These are phyloP conservation scores for Biscogniauxia sp. DNA, from an alignment of 2,329 filamentous ascomycete genomes.

Conservation along the genomic window DNA sequence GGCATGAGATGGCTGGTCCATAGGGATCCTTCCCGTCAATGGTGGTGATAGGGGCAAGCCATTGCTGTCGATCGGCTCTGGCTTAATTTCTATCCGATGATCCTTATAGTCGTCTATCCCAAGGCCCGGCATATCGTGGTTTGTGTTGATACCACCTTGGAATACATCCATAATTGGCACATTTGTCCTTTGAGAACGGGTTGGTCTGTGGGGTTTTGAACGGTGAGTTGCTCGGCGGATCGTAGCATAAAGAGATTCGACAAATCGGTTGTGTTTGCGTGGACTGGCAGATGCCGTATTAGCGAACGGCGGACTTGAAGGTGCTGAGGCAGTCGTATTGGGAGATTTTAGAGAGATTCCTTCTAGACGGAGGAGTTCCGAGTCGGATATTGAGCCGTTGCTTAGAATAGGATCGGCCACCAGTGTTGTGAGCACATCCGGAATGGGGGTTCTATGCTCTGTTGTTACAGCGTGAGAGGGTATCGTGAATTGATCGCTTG, in stretches of 20 bases:
- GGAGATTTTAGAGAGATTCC: slow-evolving; percentile 44
- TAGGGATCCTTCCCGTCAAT: slow-evolving; percentile 27
- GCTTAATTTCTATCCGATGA: slow-evolving; percentile 13
- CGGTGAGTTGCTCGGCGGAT: slow-evolving; percentile 26
- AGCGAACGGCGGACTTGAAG: slow-evolving; percentile 25
- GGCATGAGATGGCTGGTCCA: slow-evolving; percentile 12
- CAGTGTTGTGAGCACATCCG: slow-evolving; percentile 16
- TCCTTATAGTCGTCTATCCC: slow-evolving; percentile 12
- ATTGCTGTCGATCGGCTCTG: slow-evolving; percentile 22
- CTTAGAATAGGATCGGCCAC: slow-evolving; percentile 28
- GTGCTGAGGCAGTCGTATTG: slow-evolving; percentile 22
- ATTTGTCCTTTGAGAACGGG: not conserved
- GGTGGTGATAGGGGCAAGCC: slow-evolving; percentile 31
- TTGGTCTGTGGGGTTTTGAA: slow-evolving; percentile 15
- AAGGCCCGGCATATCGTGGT: slow-evolving; percentile 11
- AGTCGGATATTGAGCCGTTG: slow-evolving; percentile 45
- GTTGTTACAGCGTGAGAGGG: slow-evolving; percentile 5
- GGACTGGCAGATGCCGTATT: slow-evolving; percentile 26
- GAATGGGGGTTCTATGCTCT: slow-evolving; percentile 14
- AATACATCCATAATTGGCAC: not conserved
- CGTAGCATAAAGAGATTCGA: slow-evolving; percentile 29
- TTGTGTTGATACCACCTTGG: slow-evolving; percentile 11
- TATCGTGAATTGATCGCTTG: slow-evolving; percentile 10
- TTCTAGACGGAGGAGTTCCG: slow-evolving; percentile 46
- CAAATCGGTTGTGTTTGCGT: slow-evolving; percentile 26